phyloP scores from a whole-genome alignment of 208 protist genomes.

The Leishmania mexicana region DNA sequence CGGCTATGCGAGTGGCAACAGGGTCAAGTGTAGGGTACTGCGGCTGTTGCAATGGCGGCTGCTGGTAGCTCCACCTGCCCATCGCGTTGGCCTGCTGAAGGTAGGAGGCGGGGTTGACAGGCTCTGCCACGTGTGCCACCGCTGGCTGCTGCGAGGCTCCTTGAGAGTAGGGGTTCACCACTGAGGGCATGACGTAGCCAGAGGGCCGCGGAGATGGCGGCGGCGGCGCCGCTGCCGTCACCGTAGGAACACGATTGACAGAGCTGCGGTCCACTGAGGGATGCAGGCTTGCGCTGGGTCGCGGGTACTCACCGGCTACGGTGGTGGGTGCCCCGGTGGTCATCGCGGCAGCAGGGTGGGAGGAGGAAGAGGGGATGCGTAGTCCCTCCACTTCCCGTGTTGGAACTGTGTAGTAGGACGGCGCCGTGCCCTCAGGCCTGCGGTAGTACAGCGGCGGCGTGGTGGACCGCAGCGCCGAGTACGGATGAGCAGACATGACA shows the following conservation, averaged over 20 bases:
- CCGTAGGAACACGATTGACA: background rate
- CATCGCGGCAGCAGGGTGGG: constrained; percentile 2
- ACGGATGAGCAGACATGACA: constrained; percentile 34
- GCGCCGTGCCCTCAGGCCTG: constrained; percentile 46
- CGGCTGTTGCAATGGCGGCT: constrained; percentile 18
- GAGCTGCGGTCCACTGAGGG: constrained; percentile 23
- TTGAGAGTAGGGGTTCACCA: constrained; percentile 36
- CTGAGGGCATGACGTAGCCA: constrained; percentile 29
- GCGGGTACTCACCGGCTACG: background rate
- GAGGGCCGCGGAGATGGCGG: constrained; percentile 35
- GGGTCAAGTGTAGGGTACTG: constrained; percentile 35
- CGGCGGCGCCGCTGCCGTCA: constrained; percentile 5
- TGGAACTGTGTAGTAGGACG: constrained; percentile 52
- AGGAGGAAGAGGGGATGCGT: constrained; percentile 20
- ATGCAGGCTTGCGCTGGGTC: background rate
- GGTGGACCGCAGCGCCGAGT: constrained; percentile 45
- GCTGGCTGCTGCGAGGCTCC: constrained; percentile 5
- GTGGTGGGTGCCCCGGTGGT: constrained; percentile 1
- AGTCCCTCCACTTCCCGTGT: constrained; percentile 18
- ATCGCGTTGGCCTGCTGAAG: constrained; percentile 29
- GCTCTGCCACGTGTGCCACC: constrained; percentile 2
- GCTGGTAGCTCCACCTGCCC: constrained; percentile 41
- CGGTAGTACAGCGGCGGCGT: constrained; percentile 76
- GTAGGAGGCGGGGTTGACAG: constrained; percentile 27
- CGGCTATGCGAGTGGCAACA: constrained; percentile 28